Evolutionary conservation across 768 basidiomycete genomes (phyloP), one percentile per base, ranked within the genome.

Genomic region (Trametes meyenii): DNA sequence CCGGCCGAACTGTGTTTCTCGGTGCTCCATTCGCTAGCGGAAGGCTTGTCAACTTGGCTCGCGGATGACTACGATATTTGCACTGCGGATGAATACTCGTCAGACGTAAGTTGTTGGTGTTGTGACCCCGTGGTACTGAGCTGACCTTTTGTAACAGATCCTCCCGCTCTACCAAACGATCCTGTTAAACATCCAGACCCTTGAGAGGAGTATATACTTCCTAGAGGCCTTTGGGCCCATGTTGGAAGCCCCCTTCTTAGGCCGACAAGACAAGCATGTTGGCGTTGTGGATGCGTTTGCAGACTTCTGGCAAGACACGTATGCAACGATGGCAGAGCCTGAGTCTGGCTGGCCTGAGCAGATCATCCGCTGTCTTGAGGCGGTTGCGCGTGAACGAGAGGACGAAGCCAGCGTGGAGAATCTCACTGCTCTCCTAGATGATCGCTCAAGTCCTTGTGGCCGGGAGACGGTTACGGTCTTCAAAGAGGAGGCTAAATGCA

Each of bases 121-220:
- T 40, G 19, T 39, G 5, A 2, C 24, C 3, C 19, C 1, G 23
- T 16, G 10, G 49, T 66, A 45, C 38, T 12, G 16, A 46, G 11
- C 10, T n/a, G 40, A 51, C n/a, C 8, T n/a, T 33, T 3, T 33
- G 29, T 8, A 33, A 33, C 61, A 89, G 87, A 79, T 89, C 58
- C 69, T 88, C 14, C 80, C 84, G 0, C 68, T 91, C 52, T 93
- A 91, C 66, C 80, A 89, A 68, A 84, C 81, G 13, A 73, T 81
- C 38, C 68, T 90, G 43, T 66, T 86, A 55, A 74, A 78, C 55
- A 75, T 89, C 35, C 82, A 81, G 60, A 74, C 75, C 3, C 73
- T 87, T 3, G 80, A 83, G 0, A 69, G 67, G 5, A 75, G 73
- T 0, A 42, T 75, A 13, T 66, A 72, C 7, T 75, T 76, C n/a